Percentiles rank a stretch among this genome's conserved stretches.
Evolutionary conservation across 768 basidiomycete genomes (phyloP).

Genomic region (Tephrocybe sp.): DNA sequence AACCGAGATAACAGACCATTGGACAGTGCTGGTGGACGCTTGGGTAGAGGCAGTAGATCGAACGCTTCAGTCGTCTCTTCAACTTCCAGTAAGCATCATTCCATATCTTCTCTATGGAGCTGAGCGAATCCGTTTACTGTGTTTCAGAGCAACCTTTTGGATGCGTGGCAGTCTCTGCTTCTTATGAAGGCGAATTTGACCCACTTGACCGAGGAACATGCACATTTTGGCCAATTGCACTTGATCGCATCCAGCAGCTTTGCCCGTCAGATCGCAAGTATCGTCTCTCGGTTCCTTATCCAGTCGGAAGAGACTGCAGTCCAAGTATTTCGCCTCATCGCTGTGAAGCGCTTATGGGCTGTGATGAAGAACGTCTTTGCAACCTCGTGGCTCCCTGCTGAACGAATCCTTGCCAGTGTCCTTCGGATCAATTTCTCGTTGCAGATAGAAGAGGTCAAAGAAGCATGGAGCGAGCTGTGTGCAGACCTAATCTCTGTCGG

Average conservation of each 20-base stretch:
- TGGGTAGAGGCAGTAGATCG: conserved; percentile 33
- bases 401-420: conserved; percentile 43
- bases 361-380: conserved; percentile 50
- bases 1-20: conserved; percentile 36
- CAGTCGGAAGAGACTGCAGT: conserved; percentile 17
- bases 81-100: conserved; percentile 22
- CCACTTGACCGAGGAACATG: conserved; percentile 38
- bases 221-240: too few relatives aligned
- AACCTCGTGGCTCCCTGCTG: conserved; percentile 42
- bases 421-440: conserved; percentile 44
- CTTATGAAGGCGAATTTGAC: conserved; percentile 46
- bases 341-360: conserved; percentile 50
- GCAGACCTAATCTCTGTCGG: conserved; percentile 43
- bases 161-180: conserved; percentile 58
- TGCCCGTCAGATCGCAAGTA: conserved; percentile 30
- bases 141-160: conserved; percentile 37
- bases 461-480: conserved; percentile 50
- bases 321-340: conserved; percentile 38
- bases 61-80: conserved; percentile 12
- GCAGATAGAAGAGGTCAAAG: conserved; percentile 35
- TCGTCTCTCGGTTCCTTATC: conserved; percentile 36
- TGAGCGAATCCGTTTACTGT: neutral
- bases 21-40: conserved; percentile 35
- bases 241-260: conserved; percentile 33
- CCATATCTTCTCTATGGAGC: too few relatives aligned